Evolutionary conservation across 257 asterid genomes (phyloP).

Genomic region (Forsythia suspensa): DNA sequence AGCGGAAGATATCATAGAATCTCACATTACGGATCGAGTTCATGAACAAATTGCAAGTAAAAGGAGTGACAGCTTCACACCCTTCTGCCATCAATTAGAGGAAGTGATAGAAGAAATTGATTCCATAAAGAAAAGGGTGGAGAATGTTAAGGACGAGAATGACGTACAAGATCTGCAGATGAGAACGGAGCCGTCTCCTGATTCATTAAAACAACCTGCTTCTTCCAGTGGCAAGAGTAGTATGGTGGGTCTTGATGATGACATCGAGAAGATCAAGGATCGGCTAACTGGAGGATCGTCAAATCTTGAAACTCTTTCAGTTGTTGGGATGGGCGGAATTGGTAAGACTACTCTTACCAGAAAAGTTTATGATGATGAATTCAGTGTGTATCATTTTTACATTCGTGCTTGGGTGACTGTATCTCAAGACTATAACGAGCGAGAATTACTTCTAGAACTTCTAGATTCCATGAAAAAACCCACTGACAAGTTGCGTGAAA

Average conservation of each 20-base stretch:
- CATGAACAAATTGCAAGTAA: not conserved
- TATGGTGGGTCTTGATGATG: conserved; percentile 15
- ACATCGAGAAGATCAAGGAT: not conserved
- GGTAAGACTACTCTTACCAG: conserved; percentile 33
- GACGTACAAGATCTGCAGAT: not conserved
- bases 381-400: not conserved
- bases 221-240: not conserved
- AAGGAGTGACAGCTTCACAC: not conserved
- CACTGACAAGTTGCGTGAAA: not conserved
- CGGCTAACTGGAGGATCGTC: not conserved
- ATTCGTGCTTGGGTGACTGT: conserved; percentile 22
- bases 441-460: conserved; percentile 1
- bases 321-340: conserved; percentile 20
- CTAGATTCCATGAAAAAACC: not conserved
- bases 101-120: not conserved
- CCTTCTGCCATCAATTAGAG: not conserved
- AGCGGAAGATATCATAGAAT: conserved; percentile 25
- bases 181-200: no score
- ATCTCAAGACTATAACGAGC: not conserved
- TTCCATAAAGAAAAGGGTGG: not conserved
- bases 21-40: not conserved
- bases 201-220: no score
- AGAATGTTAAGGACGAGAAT: not conserved
- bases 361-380: conserved; percentile 15
- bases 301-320: not conserved